Evolutionary conservation across 2,329 filamentous ascomycete genomes (phyloP), one percentile per base, ranked within the genome.

Genomic region (Diaporthe sp.): DNA sequence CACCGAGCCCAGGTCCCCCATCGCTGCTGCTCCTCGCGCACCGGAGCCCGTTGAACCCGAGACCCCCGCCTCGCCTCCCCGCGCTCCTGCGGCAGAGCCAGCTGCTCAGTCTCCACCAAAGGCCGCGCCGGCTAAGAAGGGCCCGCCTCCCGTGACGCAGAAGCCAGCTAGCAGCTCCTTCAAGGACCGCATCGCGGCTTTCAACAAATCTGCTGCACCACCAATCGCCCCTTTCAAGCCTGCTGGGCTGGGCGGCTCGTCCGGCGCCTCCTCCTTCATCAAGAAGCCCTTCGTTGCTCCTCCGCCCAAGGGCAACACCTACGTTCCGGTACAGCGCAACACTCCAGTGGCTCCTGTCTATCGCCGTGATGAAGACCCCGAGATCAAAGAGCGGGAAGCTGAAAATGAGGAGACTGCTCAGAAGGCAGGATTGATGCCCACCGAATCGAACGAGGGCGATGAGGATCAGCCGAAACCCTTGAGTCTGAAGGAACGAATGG

Each of bases 221-320:
- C 97, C 97, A 12, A 88, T 97, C 76, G 91, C 95, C n/a, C 97
- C 97, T 1, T 96, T 97, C 86, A 98, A 98, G 82, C 95, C 95
- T 28, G 89, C 90, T 76, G 91, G 91, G 2, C 85, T 93, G 37
- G 85, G 88, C 75, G 73, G 68, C 39, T 19, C 75, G 9, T 86
- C 89, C 42, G 89, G 90, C 75, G 87, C 90, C 65, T 89, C 89
- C 77, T 89, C 89, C 72, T 98, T 98, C 82, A 92, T 99, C 84
- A 98, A 96, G 89, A 98, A 98, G 85, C 95, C 96, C 0, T 99
- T 98, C 81, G 96, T 99, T 74, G 95, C 97, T 4, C 95, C 97
- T 71, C 97, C 97, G 25, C 97, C 97, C 0, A 98, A 95, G 84
- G 94, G 95, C 79, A 94, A 98, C 86, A 94, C 96, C 34, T 99